Evolutionary conservation across 495 filamentous ascomycete species (phyloP).

Genomic region (Trichoderma orchidacearum): DNA sequence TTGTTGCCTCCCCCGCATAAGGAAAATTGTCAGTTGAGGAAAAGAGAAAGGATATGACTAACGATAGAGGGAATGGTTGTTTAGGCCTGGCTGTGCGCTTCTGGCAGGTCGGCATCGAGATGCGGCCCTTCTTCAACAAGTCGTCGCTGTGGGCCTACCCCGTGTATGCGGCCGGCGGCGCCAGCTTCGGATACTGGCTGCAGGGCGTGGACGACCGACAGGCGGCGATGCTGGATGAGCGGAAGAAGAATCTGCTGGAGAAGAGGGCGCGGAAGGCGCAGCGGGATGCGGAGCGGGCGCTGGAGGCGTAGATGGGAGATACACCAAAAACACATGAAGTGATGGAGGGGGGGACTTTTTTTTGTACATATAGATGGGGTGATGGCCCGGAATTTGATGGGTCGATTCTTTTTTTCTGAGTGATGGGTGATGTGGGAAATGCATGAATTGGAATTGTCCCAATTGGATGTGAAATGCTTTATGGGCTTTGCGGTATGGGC

Average conservation of each 20-base stretch:
- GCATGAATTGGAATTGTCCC: too few relatives aligned
- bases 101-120: slow-evolving; percentile 96
- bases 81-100: slow-evolving; percentile 77
- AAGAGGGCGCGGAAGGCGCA: slow-evolving; percentile 70
- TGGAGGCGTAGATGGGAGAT: slow-evolving; percentile 15
- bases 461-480: too few relatives aligned
- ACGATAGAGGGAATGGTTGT: not conserved
- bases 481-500: too few relatives aligned
- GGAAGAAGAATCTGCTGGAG: slow-evolving; percentile 66
- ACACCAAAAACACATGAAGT: too few relatives aligned
- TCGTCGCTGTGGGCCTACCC: slow-evolving; percentile 83
- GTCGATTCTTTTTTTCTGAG: not conserved
- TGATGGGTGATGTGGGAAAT: too few relatives aligned
- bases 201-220: slow-evolving; percentile 73
- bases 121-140: slow-evolving; percentile 80
- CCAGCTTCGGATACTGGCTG: slow-evolving; percentile 93
- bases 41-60: not conserved
- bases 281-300: slow-evolving; percentile 27
- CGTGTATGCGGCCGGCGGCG: slow-evolving; percentile 69
- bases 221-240: slow-evolving; percentile 56
- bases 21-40: not conserved
- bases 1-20: slow-evolving; percentile 19
- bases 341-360: not conserved
- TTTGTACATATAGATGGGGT: too few relatives aligned
- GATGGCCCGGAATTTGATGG: not conserved